Conservation (phyloP, 208 protist genomes). For the Trypanosoma conorhini region DNA sequence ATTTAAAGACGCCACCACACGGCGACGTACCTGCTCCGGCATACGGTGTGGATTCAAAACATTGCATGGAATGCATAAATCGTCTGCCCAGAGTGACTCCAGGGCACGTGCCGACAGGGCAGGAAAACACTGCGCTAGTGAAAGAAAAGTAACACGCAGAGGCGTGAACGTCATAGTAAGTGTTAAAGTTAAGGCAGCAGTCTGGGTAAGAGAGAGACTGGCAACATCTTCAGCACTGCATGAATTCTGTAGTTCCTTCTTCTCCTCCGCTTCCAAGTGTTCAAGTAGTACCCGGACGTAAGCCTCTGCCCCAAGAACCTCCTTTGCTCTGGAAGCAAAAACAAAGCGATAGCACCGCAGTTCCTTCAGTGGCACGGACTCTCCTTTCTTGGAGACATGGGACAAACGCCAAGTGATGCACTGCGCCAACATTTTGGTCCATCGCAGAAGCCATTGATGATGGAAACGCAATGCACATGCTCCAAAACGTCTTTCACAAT, state of each 20-base stretch:
- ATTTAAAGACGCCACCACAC: conserved; percentile 5
- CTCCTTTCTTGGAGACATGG: neutral
- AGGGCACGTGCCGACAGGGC: conserved; percentile 10
- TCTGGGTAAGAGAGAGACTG: neutral
- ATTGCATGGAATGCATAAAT: conserved; percentile 58
- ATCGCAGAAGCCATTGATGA: conserved; percentile 27
- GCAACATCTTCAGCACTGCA: no score
- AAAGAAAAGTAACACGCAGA: neutral
- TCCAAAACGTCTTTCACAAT: conserved; percentile 21
- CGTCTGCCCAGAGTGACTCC: conserved; percentile 26
- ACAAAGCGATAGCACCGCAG: conserved; percentile 20
- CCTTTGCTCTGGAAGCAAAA: conserved; percentile 12
- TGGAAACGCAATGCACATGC: conserved; percentile 9
- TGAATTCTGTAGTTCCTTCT: neutral
- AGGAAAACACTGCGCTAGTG: conserved; percentile 2
- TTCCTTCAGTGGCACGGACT: conserved; percentile 10
- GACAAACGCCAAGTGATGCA: conserved; percentile 20
- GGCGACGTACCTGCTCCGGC: conserved; percentile 12
- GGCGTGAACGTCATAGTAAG: conserved; percentile 10
- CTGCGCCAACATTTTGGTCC: conserved; percentile 29
- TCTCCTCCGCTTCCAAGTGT: conserved; percentile 15
- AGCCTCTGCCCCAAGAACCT: conserved; percentile 4
- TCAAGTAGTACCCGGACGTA: neutral
- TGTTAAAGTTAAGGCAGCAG: conserved; percentile 12
- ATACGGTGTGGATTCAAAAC: conserved; percentile 36